Base-by-base conservation (phyloP, 106 monocot species). In the Dactylorhiza incarnata region DNA sequence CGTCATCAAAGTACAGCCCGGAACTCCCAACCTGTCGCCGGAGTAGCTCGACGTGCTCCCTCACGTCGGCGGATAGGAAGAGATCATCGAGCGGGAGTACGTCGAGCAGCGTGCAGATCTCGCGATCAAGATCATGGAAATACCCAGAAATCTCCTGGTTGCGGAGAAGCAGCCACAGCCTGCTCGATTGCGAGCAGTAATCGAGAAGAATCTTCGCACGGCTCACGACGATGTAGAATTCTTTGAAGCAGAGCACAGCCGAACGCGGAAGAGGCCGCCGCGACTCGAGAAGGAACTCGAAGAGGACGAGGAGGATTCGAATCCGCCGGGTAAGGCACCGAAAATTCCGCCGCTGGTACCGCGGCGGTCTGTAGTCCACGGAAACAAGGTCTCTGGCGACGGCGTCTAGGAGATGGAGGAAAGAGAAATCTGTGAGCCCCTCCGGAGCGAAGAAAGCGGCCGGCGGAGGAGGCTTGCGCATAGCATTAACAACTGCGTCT, bases 21-120 rank as follows among this genome's bases (percentile, higher is more conserved):
- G 87, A 81, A 2, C 56, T 19, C 52, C 81, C 67, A 54, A 68
- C 63, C 78, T 86, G 88, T 49, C 65, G 62, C 16, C 76, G 73
- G 23, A 94, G 84, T 6, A 91, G 83, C 61, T 85, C 81, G 56
- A 91, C 29, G 23, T 84, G 86, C 54, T 91, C 93, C 43, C 52
- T 13, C 9, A 84, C 81, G 73, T 97, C 96, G 8, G 26, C 46
- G 15, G 81, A 9, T 15, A 93, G 79, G 43, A 50, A 0, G 76
- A 93, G 79, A 8, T 73, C 65, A 24, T 53, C 45, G n/a, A 87
- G 44, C 6, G 96, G 91, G 73, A 97, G 71, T 45, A 97, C 93
- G 81, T 97, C 96, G 62, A 93, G 79, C 23, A 97, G 78, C 7
- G 89, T 93, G 63, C 87, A 82, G 25, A 97, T 77, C 67, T 97